These are phyloP conservation scores for Ophiostoma himal-ulmi DNA, from an alignment of 2,329 filamentous ascomycete species.

Conservation along the genomic window DNA sequence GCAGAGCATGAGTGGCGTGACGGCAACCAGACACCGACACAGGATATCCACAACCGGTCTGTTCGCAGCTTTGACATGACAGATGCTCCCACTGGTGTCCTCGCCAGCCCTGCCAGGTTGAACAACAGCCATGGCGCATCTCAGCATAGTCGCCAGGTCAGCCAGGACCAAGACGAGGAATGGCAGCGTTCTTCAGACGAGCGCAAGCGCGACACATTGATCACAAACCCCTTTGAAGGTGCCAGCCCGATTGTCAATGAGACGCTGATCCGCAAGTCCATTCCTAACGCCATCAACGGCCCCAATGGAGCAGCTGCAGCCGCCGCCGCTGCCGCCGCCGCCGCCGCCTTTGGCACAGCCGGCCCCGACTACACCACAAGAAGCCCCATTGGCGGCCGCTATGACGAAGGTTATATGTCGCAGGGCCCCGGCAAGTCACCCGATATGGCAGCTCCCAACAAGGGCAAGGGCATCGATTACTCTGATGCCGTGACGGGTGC, in stretches of 20 bases:
- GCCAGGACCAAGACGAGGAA: slow-evolving; percentile 58
- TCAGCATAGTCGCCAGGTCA: slow-evolving; percentile 50
- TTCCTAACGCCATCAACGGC: slow-evolving; percentile 27
- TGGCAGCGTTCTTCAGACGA: slow-evolving; percentile 59
- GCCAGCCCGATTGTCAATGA: slow-evolving; percentile 55
- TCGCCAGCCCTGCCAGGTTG: slow-evolving; percentile 49
- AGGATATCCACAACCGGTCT: slow-evolving; percentile 32
- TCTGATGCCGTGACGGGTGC: slow-evolving; percentile 40
- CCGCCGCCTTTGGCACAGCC: slow-evolving; percentile 27
- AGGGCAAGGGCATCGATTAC: slow-evolving; percentile 54
- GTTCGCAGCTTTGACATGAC: slow-evolving; percentile 49
- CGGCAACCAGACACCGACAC: slow-evolving; percentile 33
- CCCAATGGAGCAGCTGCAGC: slow-evolving; percentile 26
- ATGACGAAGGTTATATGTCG: slow-evolving; percentile 88
- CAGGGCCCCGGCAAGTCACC: slow-evolving; percentile 56
- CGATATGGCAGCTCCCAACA: slow-evolving; percentile 41
- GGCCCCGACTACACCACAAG: slow-evolving; percentile 43
- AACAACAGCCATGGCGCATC: slow-evolving; percentile 24
- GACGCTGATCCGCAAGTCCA: slow-evolving; percentile 37
- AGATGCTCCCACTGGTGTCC: slow-evolving; percentile 41
- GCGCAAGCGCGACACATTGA: slow-evolving; percentile 58
- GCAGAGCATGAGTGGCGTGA: slow-evolving; percentile 31
- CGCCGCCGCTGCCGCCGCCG: slow-evolving; percentile 21
- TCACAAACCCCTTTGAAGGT: slow-evolving; percentile 63
- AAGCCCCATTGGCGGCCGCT: slow-evolving; percentile 55